phyloP scores from a whole-genome alignment of 1,284 basidiomycete genomes.

The Athelia sp. region DNA sequence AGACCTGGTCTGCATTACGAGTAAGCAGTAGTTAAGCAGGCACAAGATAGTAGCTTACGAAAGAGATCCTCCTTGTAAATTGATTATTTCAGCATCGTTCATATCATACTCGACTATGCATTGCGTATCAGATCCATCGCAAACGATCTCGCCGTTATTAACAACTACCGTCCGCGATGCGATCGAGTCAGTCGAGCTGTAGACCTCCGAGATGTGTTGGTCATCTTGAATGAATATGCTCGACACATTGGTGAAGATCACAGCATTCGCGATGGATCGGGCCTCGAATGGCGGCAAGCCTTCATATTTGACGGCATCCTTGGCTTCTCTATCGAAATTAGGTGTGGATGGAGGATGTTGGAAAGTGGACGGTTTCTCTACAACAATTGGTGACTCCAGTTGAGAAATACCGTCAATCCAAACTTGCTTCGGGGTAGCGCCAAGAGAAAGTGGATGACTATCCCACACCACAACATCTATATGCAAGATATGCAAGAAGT shows the following conservation, averaged over 20 bases:
- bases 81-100: constrained; percentile 23
- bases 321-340: constrained; percentile 51
- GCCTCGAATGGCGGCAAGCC: constrained; percentile 58
- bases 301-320: constrained; percentile 52
- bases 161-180: constrained; percentile 28
- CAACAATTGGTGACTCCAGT: constrained; percentile 36
- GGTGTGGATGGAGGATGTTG: constrained; percentile 53
- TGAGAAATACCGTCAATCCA: constrained; percentile 70
- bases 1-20: constrained; percentile 43
- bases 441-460: constrained; percentile 73
- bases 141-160: constrained; percentile 36
- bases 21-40: background rate
- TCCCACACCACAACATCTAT: constrained; percentile 66
- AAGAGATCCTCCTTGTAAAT: constrained; percentile 51
- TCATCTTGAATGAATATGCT: constrained; percentile 37
- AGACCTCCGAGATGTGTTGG: constrained; percentile 21
- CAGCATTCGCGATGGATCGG: constrained; percentile 23
- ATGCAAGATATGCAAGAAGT: constrained; percentile 13
- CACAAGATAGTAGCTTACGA: constrained; percentile 21
- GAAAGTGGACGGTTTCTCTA: constrained; percentile 39
- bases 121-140: constrained; percentile 23
- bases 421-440: constrained; percentile 68
- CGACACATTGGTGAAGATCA: constrained; percentile 58
- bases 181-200: constrained; percentile 14
- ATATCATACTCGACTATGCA: constrained; percentile 11